Conservation (phyloP, 129 eudicot genomes). For the Logfia minima region DNA sequence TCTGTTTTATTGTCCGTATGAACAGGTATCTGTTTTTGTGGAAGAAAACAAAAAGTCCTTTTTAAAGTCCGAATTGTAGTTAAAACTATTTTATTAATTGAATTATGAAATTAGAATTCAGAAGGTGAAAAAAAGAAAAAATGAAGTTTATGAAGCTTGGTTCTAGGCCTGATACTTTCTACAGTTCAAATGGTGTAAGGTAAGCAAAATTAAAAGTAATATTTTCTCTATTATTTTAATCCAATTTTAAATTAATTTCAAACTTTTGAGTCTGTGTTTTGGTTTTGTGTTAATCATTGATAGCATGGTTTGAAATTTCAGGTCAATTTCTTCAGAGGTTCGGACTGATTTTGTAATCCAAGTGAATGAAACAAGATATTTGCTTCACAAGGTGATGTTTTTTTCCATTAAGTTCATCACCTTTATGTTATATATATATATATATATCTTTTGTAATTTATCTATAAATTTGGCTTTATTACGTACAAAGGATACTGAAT, state of each 20-base stretch:
- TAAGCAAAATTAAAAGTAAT: conserved; percentile 23
- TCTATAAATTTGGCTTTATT: not conserved
- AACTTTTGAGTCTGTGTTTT: not conserved
- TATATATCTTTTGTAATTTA: not conserved
- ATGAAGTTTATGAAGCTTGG: conserved; percentile 99
- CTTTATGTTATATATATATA: not conserved
- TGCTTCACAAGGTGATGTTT: conserved; percentile 83
- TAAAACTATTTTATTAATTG: not conserved
- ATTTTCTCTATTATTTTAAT: not conserved
- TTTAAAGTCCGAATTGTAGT: conserved; percentile 2
- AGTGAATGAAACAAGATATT: conserved; percentile 70
- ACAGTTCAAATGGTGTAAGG: conserved; percentile 78
- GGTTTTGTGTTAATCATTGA: not conserved
- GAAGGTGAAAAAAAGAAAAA: conserved; percentile 17
- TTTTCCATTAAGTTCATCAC: not conserved
- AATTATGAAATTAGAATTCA: not conserved
- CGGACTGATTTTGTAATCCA: conserved; percentile 72
- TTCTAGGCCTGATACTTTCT: conserved; percentile 82
- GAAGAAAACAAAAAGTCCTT: not conserved
- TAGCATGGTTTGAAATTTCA: conserved; percentile 24
- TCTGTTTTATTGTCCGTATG: conserved; percentile 23
- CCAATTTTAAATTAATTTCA: not conserved
- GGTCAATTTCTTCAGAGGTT: conserved; percentile 84
- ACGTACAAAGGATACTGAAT: conserved; percentile 15
- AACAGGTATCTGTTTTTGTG: conserved; percentile 17